phyloP scores from a whole-genome alignment of 2,329 filamentous ascomycete species.

The Ilyonectria sp. region DNA sequence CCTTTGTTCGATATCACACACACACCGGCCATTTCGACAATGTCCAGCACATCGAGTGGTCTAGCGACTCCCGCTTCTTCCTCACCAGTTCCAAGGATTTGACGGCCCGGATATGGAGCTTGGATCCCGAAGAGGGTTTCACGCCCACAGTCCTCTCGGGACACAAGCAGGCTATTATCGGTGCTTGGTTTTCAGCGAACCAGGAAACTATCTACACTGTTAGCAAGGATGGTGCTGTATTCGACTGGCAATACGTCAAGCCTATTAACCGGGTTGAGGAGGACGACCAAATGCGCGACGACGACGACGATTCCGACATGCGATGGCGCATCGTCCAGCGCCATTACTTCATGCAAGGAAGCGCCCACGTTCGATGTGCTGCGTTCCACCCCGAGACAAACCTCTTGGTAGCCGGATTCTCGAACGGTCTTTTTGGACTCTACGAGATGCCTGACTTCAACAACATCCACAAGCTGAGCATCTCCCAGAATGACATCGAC shows the following conservation, averaged over 20 bases:
- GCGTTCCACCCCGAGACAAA: conserved; percentile 89
- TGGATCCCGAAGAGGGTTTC: conserved; percentile 89
- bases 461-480: conserved; percentile 91
- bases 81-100: conserved; percentile 92
- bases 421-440: conserved; percentile 91
- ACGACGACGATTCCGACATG: conserved; percentile 75
- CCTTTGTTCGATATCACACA: conserved; percentile 89
- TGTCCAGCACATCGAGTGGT: conserved; percentile 93
- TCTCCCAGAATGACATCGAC: conserved; percentile 97
- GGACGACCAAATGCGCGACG: conserved; percentile 72
- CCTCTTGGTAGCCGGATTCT: conserved; percentile 96
- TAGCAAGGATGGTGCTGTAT: conserved; percentile 97
- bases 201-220: conserved; percentile 97
- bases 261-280: conserved; percentile 69
- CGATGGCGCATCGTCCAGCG: conserved; percentile 93
- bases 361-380: conserved; percentile 90
- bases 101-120: conserved; percentile 94
- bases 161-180: conserved; percentile 90
- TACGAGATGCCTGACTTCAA: conserved; percentile 98
- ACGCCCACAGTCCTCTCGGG: conserved; percentile 90
- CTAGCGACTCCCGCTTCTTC: conserved; percentile 95
- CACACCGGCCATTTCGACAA: conserved; percentile 92
- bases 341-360: conserved; percentile 95
- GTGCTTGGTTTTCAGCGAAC: conserved; percentile 96
- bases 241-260: conserved; percentile 89